Percentiles rank a stretch among this genome's conserved stretches.
phyloP scores from a whole-genome alignment of 371 early-diverging fungal species.

The Mycotypha africana region DNA sequence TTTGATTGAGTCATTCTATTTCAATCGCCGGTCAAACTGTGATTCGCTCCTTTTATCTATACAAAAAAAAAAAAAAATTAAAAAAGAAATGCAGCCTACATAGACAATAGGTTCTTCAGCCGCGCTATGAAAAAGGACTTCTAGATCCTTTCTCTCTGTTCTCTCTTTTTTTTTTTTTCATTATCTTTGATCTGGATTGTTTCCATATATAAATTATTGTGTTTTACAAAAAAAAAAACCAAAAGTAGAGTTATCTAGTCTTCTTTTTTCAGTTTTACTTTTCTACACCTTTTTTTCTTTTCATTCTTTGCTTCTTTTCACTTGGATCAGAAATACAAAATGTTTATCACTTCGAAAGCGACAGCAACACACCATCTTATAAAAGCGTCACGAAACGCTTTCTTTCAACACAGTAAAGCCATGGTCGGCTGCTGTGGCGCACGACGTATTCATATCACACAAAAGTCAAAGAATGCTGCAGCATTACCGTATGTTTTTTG shows the following conservation, averaged over 20 bases:
- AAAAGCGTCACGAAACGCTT: background rate
- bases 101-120: too few relatives aligned
- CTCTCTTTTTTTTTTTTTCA: slow-evolving; percentile 2
- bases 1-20: too few relatives aligned
- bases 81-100: too few relatives aligned
- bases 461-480: slow-evolving; percentile 14
- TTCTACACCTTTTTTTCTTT: background rate
- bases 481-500: slow-evolving; percentile 20
- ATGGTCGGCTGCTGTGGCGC: slow-evolving; percentile 10
- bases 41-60: too few relatives aligned
- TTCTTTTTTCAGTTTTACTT: slow-evolving; percentile 5
- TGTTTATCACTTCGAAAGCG: slow-evolving; percentile 9
- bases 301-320: slow-evolving; percentile 16
- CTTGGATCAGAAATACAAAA: too few relatives aligned
- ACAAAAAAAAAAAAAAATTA: too few relatives aligned
- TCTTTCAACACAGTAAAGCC: slow-evolving; percentile 13
- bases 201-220: too few relatives aligned
- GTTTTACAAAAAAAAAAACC: too few relatives aligned
- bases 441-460: slow-evolving; percentile 19
- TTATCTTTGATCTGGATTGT: background rate
- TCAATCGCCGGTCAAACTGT: too few relatives aligned
- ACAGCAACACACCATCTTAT: slow-evolving; percentile 8
- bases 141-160: too few relatives aligned
- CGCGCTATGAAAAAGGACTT: too few relatives aligned
- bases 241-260: too few relatives aligned